phyloP scores from a whole-genome alignment of 306 rosid genomes.

The Cicer bijugum region DNA sequence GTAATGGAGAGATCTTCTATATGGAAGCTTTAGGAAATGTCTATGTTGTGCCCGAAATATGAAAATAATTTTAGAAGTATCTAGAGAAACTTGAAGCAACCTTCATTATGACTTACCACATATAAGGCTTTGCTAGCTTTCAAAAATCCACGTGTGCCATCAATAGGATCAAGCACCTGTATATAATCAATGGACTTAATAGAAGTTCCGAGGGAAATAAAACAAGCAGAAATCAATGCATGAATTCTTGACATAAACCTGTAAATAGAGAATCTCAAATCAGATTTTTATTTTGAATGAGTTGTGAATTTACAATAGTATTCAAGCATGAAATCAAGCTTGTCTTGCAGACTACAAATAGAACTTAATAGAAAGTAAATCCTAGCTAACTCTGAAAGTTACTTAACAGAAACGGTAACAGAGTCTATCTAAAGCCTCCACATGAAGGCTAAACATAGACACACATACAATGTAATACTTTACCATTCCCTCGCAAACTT shows the following conservation, averaged over 20 bases:
- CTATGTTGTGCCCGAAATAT: not conserved
- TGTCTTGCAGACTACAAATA: constrained; percentile 2
- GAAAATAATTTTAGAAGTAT: constrained; percentile 12
- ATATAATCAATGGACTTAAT: constrained; percentile 44
- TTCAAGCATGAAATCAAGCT: not conserved
- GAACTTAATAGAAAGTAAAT: constrained; percentile 6
- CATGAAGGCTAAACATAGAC: not conserved
- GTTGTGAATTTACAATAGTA: not conserved
- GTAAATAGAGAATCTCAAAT: constrained; percentile 11
- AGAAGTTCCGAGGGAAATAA: constrained; percentile 31
- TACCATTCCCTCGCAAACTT: not conserved
- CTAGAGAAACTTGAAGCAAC: constrained; percentile 30
- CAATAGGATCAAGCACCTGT: constrained; percentile 91
- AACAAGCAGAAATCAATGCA: constrained; percentile 35
- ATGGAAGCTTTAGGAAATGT: constrained; percentile 7
- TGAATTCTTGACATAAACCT: constrained; percentile 13
- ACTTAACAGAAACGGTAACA: constrained; percentile 12
- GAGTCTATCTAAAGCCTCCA: constrained; percentile 3
- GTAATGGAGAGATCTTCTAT: constrained; percentile 21
- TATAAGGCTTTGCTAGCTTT: constrained; percentile 67
- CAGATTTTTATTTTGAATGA: not conserved
- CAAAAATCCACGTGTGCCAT: constrained; percentile 84
- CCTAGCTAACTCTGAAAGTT: not conserved
- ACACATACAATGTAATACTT: not conserved
- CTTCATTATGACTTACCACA: constrained; percentile 60